Evolutionary conservation across 176 grass and related monocot species (phyloP), one percentile per base, ranked within the genome.

Genomic region (Raddia guianensis): DNA sequence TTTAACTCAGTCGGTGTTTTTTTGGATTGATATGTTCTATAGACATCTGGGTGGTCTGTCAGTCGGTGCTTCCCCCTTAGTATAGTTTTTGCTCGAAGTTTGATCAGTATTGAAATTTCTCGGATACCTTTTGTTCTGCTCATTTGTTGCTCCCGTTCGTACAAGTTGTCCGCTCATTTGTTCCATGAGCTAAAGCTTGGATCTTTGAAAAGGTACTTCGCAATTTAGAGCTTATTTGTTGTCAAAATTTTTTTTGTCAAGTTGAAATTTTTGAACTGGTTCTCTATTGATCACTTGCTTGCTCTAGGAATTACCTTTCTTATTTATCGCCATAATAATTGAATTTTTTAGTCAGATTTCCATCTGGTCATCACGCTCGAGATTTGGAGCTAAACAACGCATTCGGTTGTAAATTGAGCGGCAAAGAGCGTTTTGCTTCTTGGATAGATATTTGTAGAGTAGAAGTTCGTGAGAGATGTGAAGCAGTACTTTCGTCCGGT

Each of bases 331-430:
- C 72, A 11, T 54, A 54, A 61, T 64, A 74, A 43, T 86, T 54
- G 11, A 27, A 71, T 44, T 77, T 85, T 44, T 61, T 1, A 27
- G 27, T 20, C 5, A 33, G 66, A 11, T 51, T 55, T 13, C 27
- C 13, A 63, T 14, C 27, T 85, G 12, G 71, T 87, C 54, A 49
- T 50, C 47, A 8, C 59, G 80, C 73, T 9, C 33, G 45, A 71
- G 34, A 49, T 66, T 76, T 48, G 16, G 56, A 74, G 49, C 74
- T 68, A 50, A 78, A 74, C 81, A 27, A 62, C 66, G 64, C 58
- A 34, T 68, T 76, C 37, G 3, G 61, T 15, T 70, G 63, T 62
- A 71, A 71, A 12, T 58, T 13, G 45, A 72, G 46, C 79, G 27
- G 27, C 59, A 20, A 78, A 47, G 9, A 47, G 14, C 57, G 4